Evolutionary conservation across 805 yeast species (phyloP), one percentile per base, ranked within the genome.

Genomic region (Pichia nanzhaoensis): DNA sequence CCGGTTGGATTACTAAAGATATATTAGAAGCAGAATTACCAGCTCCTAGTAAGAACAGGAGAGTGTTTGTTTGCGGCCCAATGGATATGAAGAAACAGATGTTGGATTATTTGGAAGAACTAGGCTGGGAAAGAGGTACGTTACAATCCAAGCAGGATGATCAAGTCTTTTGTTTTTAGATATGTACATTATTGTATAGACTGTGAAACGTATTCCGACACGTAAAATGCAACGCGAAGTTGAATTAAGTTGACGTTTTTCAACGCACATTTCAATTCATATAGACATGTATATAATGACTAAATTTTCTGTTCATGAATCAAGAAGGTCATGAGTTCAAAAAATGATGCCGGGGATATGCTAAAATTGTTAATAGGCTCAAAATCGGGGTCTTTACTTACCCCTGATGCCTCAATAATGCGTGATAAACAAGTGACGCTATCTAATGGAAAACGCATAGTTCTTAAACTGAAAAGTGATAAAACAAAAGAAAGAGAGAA

Each of bases 41-140:
- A 14, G 49, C 51, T 18, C 69, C 78, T 3, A 60, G 69, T 22
- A 55, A 54, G 2, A 68, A 74, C n/a, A 72, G 77, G 42, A 75
- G 80, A 53, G 69, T 85, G 32, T 71, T 83, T 47, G 70, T 84
- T 34, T 84, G 90, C 66, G 95, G 95, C 12, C 90, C 90, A 18
- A 75, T 77, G 52, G 81, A 70, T 35, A 76, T 85, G 85, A 81
- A 79, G 55, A 71, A 70, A 50, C 56, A 61, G 32, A 69, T 81
- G 49, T 60, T 76, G 9, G 67, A 69, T 33, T 67, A 70, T 41
- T 70, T 86, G 14, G 67, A 67, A 37, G 78, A 76, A 34, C 64
- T 82, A 46, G 90, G 91, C 1, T 84, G 87, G 78, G 70, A 66
- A 18, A 53, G 56, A 43, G 68, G 67, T 32, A 46, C 41, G 21